A percentile compares a stretch with the other conserved stretches of the same genome.
Conservation (phyloP, 306 rosid genomes). For the Vachellia collinsii region DNA sequence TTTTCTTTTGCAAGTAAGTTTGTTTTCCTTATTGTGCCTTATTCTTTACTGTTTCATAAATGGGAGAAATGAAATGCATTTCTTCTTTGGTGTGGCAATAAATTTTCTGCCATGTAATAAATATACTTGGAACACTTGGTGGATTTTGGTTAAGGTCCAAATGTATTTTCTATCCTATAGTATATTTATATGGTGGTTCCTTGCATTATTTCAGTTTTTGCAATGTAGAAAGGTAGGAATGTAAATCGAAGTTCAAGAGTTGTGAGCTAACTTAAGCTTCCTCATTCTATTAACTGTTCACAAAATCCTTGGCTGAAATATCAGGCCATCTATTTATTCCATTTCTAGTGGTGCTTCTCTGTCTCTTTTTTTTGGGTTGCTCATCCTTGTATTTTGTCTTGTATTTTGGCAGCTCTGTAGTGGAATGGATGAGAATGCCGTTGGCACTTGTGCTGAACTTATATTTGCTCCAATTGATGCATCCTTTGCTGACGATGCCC, state of each 20-base stretch:
- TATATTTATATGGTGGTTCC: not conserved
- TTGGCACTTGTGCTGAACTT: conserved; percentile 97
- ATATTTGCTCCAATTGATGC: conserved; percentile 98
- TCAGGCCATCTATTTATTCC: not conserved
- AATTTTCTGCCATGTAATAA: not conserved
- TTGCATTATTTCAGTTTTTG: not conserved
- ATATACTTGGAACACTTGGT: conserved; percentile 18
- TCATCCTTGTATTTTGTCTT: conserved; percentile 34
- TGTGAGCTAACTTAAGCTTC: not conserved
- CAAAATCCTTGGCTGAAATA: not conserved
- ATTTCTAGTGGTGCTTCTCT: conserved; percentile 1
- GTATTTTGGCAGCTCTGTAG: conserved; percentile 78
- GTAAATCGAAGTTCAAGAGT: conserved; percentile 1
- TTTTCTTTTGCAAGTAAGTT: conserved; percentile 75
- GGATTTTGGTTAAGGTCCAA: not conserved
- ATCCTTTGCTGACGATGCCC: conserved; percentile 99
- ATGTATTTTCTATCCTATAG: not conserved
- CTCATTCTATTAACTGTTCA: not conserved
- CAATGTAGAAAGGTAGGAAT: conserved; percentile 18
- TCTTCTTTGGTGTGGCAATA: not conserved
- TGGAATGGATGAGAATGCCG: conserved; percentile 98
- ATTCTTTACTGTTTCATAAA: not conserved
- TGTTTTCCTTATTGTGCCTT: not conserved
- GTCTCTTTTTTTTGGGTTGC: not conserved
- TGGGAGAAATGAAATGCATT: not conserved